Evolutionary conservation across 2,329 filamentous ascomycete genomes (phyloP).

Genomic region (Xylaria sp.): DNA sequence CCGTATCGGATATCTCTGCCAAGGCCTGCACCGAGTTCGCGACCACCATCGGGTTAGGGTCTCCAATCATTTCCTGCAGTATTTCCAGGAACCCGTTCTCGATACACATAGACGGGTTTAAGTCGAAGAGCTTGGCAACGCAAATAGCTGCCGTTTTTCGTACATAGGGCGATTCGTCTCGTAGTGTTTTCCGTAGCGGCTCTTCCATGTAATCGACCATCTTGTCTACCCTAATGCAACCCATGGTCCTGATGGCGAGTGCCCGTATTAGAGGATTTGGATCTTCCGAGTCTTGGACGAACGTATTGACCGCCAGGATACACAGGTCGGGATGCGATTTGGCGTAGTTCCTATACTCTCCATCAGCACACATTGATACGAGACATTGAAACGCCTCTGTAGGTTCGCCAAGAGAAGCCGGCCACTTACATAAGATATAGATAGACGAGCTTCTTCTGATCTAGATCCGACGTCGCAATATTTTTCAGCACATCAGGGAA

Average conservation of each 20-base stretch:
- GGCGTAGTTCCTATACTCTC: constrained; percentile 81
- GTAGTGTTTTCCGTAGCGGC: constrained; percentile 89
- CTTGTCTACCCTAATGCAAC: constrained; percentile 96
- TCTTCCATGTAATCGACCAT: constrained; percentile 99
- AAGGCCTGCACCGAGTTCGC: constrained; percentile 95
- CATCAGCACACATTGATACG: constrained; percentile 24
- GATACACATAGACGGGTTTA: constrained; percentile 89
- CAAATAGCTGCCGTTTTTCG: constrained; percentile 98
- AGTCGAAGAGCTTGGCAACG: constrained; percentile 95
- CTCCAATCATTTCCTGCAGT: constrained; percentile 92
- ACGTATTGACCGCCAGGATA: constrained; percentile 98
- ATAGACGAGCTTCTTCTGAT: constrained; percentile 99
- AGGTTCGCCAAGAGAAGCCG: not conserved
- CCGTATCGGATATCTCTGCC: constrained; percentile 85
- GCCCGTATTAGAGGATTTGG: constrained; percentile 95
- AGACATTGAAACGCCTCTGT: not conserved
- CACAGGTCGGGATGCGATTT: constrained; percentile 98
- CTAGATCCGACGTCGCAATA: constrained; percentile 89
- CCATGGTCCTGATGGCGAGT: constrained; percentile 96
- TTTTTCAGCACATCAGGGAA: constrained; percentile 99
- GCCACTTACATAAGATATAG: constrained; percentile 85
- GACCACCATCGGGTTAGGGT: constrained; percentile 98
- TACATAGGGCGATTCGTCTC: constrained; percentile 97
- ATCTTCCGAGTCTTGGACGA: constrained; percentile 98
- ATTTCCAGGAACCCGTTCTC: constrained; percentile 96